Evolutionary conservation across 768 basidiomycete species (phyloP).

Genomic region (Mycena galopus): DNA sequence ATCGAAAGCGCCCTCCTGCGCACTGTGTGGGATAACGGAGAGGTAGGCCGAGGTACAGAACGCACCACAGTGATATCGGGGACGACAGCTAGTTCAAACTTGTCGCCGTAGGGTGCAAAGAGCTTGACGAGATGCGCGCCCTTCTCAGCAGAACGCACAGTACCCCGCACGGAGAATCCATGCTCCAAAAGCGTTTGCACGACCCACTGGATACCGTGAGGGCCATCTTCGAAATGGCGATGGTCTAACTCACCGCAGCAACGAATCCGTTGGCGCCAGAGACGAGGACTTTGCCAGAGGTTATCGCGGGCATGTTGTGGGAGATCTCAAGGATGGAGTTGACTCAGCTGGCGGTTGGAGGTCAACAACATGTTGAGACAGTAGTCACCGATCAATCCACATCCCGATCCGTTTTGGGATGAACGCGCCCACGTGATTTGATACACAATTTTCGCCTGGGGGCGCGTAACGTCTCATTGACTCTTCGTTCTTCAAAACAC

Average conservation of each 20-base stretch:
- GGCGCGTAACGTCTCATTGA: too few species aligned
- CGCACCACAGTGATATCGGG: conserved; percentile 66
- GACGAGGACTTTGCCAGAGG: conserved; percentile 10
- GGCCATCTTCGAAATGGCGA: background rate
- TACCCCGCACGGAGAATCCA: conserved; percentile 63
- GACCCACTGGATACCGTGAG: background rate
- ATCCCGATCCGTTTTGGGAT: too few species aligned
- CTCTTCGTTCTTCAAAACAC: too few species aligned
- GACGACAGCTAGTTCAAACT: conserved; percentile 75
- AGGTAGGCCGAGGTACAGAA: conserved; percentile 27
- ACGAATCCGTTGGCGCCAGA: conserved; percentile 13
- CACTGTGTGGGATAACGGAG: too few species aligned
- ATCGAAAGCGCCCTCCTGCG: conserved; percentile 76
- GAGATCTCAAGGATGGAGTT: background rate
- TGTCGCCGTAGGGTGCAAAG: conserved; percentile 67
- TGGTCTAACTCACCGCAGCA: background rate
- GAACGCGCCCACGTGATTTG: too few species aligned
- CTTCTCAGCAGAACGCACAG: conserved; percentile 73
- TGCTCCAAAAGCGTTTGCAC: background rate
- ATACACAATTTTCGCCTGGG: too few species aligned
- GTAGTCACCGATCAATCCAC: too few species aligned
- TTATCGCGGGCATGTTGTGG: conserved; percentile 9
- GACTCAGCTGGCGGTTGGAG: too few species aligned
- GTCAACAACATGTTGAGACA: too few species aligned
- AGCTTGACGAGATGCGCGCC: conserved; percentile 55